Evolutionary conservation across 2,329 filamentous ascomycete species (phyloP).

Genomic region (Venturia carpophila): DNA sequence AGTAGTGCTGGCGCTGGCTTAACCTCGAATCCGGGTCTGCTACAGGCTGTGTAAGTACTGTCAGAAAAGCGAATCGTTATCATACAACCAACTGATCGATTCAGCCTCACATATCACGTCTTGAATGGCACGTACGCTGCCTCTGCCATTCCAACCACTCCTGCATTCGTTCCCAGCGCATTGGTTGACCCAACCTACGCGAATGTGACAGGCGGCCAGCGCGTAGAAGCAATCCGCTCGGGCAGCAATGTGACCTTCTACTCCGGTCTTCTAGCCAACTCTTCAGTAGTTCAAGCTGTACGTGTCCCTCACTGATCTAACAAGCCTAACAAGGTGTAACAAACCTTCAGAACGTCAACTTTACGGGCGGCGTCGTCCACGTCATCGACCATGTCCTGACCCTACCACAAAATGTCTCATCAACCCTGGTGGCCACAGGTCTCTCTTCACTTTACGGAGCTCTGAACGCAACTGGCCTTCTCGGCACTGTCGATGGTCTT

Average conservation of each 20-base stretch:
- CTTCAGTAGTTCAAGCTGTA: constrained; percentile 44
- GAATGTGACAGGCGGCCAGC: constrained; percentile 54
- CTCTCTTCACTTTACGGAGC: constrained; percentile 16
- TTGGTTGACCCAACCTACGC: constrained; percentile 46
- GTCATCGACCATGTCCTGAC: constrained; percentile 39
- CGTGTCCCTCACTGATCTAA: constrained; percentile 21
- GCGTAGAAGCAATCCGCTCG: constrained; percentile 40
- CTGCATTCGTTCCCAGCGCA: constrained; percentile 41
- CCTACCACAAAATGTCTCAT: constrained; percentile 27
- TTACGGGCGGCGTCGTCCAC: constrained; percentile 40
- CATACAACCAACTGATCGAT: not conserved
- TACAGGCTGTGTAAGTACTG: constrained; percentile 34
- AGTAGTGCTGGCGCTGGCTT: constrained; percentile 27
- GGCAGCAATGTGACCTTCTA: constrained; percentile 43
- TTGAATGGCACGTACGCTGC: constrained; percentile 44
- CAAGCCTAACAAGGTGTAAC: not conserved
- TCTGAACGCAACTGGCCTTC: constrained; percentile 6
- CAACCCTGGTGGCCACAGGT: constrained; percentile 1
- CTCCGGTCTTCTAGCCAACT: constrained; percentile 45
- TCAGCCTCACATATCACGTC: constrained; percentile 48
- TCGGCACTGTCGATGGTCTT: constrained; percentile 16
- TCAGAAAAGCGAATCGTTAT: no score
- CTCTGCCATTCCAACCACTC: constrained; percentile 32
- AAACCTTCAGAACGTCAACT: constrained; percentile 33
- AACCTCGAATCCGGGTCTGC: constrained; percentile 26